A percentile compares a stretch with the other conserved stretches of the same genome.
phyloP scores from a whole-genome alignment of 2,329 filamentous ascomycete species.

The Coleophoma crateriformis region DNA sequence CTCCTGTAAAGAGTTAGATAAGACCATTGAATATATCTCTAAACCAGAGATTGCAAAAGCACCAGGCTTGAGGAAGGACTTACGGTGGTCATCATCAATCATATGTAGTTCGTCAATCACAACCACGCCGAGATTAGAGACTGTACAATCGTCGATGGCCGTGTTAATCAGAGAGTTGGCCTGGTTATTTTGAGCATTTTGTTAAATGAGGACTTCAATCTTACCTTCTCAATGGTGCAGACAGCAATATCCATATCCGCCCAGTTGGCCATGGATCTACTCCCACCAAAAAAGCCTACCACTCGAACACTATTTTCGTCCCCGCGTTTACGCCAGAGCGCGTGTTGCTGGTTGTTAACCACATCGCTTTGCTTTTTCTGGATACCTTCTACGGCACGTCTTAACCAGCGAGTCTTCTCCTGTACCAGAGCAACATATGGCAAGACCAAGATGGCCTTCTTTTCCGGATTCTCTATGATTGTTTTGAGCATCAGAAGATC shows the following conservation, averaged over 20 bases:
- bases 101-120: constrained; percentile 79
- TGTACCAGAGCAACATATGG: constrained; percentile 77
- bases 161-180: constrained; percentile 70
- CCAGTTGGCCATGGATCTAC: constrained; percentile 62
- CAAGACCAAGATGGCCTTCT: constrained; percentile 67
- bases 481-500: constrained; percentile 68
- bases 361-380: constrained; percentile 20
- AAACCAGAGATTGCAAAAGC: no score
- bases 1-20: constrained; percentile 23
- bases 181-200: constrained; percentile 30
- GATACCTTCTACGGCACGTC: constrained; percentile 58
- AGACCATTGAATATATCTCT: no score
- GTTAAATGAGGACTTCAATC: background rate
- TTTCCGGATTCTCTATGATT: constrained; percentile 54
- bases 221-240: constrained; percentile 73
- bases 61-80: background rate
- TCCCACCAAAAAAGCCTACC: constrained; percentile 70
- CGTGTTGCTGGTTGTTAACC: constrained; percentile 17
- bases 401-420: constrained; percentile 72
- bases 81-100: constrained; percentile 69
- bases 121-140: constrained; percentile 59
- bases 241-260: constrained; percentile 71
- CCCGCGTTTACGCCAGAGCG: constrained; percentile 47
- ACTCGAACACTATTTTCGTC: constrained; percentile 57
- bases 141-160: constrained; percentile 63